Percentiles rank a stretch among this genome's conserved stretches.
These are phyloP conservation scores for Jaapia argillacea DNA, from an alignment of 768 basidiomycete species.

Conservation along the genomic window DNA sequence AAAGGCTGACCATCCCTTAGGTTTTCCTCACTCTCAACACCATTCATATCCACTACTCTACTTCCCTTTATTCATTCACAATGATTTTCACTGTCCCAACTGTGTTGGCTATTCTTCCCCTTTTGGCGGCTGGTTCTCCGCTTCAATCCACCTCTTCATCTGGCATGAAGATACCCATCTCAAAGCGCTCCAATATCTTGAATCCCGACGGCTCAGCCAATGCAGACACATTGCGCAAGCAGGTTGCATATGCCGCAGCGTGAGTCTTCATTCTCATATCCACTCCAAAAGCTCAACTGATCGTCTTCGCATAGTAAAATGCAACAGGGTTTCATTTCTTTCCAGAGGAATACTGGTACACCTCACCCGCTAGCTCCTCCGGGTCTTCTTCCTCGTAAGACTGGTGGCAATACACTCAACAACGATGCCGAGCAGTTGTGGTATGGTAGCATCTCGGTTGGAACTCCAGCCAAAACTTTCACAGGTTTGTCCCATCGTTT, in stretches of 20 bases:
- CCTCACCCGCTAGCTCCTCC: conserved; percentile 4
- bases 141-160: not conserved
- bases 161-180: not conserved
- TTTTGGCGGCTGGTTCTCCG: not conserved
- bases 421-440: conserved; percentile 21
- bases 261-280: not conserved
- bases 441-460: conserved; percentile 27
- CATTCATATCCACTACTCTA: too few species aligned
- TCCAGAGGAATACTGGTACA: conserved; percentile 8
- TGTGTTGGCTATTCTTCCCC: not conserved
- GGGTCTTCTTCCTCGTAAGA: too few species aligned
- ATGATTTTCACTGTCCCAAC: not conserved
- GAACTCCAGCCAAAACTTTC: conserved; percentile 24
- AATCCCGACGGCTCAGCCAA: not conserved
- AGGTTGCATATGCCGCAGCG: not conserved
- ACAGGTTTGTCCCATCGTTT: conserved; percentile 1
- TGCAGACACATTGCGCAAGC: not conserved
- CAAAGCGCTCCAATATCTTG: not conserved
- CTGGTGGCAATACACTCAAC: too few species aligned
- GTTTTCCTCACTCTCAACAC: too few species aligned
- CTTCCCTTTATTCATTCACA: too few species aligned
- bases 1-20: too few species aligned
- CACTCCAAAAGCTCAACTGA: not conserved
- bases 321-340: conserved; percentile 3
- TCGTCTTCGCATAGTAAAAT: conserved; percentile 6